These are phyloP conservation scores for Acanthamoeba polyphaga DNA, from an alignment of 208 protist species.

Conservation along the genomic window DNA sequence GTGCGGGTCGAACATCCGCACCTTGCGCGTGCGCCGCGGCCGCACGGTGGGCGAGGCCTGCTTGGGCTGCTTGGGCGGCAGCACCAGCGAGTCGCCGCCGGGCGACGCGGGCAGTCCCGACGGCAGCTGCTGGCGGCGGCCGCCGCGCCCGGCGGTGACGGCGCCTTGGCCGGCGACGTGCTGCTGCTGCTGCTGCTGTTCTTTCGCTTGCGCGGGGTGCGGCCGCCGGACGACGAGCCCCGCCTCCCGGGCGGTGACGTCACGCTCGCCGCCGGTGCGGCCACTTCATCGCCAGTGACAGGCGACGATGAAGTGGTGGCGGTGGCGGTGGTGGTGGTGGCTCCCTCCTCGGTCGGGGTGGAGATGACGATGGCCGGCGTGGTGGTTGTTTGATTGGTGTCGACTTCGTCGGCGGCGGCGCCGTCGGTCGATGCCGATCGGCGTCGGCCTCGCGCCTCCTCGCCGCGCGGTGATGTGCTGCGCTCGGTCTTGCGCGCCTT, in stretches of 20 bases:
- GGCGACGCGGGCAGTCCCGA: not conserved
- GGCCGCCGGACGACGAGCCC: not conserved
- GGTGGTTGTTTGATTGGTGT: not conserved
- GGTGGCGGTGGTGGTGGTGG: no score
- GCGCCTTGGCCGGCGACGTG: not conserved
- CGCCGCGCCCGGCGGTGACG: not conserved
- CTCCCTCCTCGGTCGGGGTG: not conserved
- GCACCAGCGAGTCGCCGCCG: not conserved
- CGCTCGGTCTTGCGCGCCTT: not conserved
- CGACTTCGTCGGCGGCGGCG: not conserved
- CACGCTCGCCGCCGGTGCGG: no score
- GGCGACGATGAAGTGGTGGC: no score
- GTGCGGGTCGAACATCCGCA: conserved; percentile 45
- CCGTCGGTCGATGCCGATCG: not conserved
- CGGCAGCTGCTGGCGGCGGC: not conserved
- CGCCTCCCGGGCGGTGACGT: not conserved
- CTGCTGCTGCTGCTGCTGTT: no score
- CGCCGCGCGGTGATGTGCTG: not conserved
- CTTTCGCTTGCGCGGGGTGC: conserved; percentile 16
- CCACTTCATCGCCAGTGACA: not conserved
- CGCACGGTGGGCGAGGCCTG: conserved; percentile 35
- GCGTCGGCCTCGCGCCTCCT: not conserved
- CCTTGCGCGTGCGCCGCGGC: conserved; percentile 41
- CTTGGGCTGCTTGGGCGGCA: conserved; percentile 56
- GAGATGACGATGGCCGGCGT: conserved; percentile 45